Evolutionary conservation across 177 flowering plant species (phyloP).

Genomic region (Vitis hybrid): DNA sequence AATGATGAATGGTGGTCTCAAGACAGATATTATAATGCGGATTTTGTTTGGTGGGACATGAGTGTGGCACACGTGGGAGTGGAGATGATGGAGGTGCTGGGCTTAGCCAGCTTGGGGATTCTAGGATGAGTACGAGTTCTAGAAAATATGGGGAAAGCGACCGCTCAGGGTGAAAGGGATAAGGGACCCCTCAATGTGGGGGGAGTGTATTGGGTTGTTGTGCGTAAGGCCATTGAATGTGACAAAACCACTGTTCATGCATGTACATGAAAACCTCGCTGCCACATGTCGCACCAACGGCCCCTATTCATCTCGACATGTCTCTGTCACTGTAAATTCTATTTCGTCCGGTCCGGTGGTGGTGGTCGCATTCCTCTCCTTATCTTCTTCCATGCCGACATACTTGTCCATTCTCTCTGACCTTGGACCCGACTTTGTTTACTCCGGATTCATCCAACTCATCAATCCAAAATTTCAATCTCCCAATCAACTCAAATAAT

Average conservation of each 20-base stretch:
- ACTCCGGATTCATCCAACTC: too few relatives aligned
- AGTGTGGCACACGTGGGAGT: conserved; percentile 4
- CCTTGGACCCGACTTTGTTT: too few relatives aligned
- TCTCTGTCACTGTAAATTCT: too few relatives aligned
- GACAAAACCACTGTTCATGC: conserved; percentile 11
- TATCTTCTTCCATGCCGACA: background rate
- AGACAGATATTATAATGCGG: background rate
- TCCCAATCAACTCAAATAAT: too few relatives aligned
- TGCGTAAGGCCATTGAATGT: conserved; percentile 17
- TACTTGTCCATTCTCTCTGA: background rate
- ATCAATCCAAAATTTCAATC: too few relatives aligned
- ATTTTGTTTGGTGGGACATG: conserved; percentile 1
- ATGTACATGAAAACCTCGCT: conserved; percentile 10
- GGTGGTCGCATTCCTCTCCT: background rate
- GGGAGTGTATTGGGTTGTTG: background rate
- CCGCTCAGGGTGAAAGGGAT: conserved; percentile 4
- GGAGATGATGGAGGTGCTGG: background rate
- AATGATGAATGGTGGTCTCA: background rate
- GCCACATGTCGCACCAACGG: background rate
- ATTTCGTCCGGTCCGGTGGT: background rate
- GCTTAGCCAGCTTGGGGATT: conserved; percentile 18
- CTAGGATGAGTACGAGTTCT: conserved; percentile 14
- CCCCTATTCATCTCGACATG: background rate
- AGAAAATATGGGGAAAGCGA: conserved; percentile 23
- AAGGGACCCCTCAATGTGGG: background rate